phyloP scores from a whole-genome alignment of 768 basidiomycete species.

The Tricholoma hemisulphureum region DNA sequence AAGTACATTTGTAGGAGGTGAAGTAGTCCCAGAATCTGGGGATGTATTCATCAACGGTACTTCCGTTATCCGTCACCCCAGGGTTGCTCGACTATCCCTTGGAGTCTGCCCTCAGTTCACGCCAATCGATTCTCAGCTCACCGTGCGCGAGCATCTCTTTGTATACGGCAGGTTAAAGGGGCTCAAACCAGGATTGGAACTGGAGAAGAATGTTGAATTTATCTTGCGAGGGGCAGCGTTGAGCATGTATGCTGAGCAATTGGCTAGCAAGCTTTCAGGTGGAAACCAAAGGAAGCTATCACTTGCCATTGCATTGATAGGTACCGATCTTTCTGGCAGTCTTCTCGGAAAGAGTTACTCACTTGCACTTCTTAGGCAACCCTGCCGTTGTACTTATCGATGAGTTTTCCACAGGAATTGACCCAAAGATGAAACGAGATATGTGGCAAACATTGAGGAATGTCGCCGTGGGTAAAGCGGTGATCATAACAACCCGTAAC shows the following conservation, averaged over 20 bases:
- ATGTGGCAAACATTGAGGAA: conserved; percentile 76
- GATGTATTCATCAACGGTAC: conserved; percentile 66
- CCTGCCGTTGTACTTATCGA: conserved; percentile 78
- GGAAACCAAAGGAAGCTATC: conserved; percentile 79
- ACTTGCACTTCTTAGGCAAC: conserved; percentile 55
- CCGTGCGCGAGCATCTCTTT: conserved; percentile 71
- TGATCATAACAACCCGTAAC: conserved; percentile 71
- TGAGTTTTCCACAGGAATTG: conserved; percentile 81
- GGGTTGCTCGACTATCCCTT: conserved; percentile 61
- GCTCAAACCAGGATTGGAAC: conserved; percentile 45
- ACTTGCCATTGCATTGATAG: conserved; percentile 74
- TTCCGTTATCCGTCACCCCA: conserved; percentile 65
- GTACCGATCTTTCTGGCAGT: conserved; percentile 26
- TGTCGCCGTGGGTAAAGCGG: conserved; percentile 65
- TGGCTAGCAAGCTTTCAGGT: conserved; percentile 74
- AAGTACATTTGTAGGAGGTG: conserved; percentile 49
- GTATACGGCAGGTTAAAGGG: conserved; percentile 78
- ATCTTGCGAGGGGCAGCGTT: conserved; percentile 62
- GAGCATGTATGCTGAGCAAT: conserved; percentile 58
- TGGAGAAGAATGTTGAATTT: conserved; percentile 52
- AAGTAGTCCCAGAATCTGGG: conserved; percentile 63
- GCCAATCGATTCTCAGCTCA: conserved; percentile 75
- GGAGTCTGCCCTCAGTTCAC: conserved; percentile 87
- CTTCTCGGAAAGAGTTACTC: background rate
- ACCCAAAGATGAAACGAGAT: conserved; percentile 79